Evolutionary conservation across 2,329 filamentous ascomycete genomes (phyloP).

Genomic region (Aspergillus alliaceus): DNA sequence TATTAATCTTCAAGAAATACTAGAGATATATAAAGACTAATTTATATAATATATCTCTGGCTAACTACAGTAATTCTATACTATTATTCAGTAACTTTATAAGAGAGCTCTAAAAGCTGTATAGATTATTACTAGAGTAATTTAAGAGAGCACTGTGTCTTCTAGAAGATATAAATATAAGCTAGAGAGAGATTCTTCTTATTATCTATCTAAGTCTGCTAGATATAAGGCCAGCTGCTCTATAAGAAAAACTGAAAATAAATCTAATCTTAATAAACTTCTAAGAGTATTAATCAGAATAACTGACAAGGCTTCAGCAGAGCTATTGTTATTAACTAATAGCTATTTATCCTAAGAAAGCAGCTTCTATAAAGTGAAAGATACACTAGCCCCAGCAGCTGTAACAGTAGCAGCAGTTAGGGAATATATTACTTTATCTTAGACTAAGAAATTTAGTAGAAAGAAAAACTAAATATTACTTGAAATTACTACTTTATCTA

Average conservation of each 20-base stretch:
- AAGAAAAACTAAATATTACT: neutral
- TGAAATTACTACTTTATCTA: neutral
- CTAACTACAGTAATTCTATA: neutral
- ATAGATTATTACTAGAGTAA: neutral
- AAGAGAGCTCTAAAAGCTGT: neutral
- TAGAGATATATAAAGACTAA: neutral
- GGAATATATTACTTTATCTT: neutral
- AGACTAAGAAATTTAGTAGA: neutral
- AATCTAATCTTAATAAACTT: neutral
- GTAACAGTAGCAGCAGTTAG: neutral
- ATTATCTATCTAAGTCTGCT: neutral
- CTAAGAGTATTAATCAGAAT: neutral
- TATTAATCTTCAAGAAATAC: neutral
- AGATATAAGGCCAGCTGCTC: neutral
- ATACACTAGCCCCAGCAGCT: neutral
- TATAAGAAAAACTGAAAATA: neutral
- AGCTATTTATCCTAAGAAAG: neutral
- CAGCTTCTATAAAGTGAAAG: neutral
- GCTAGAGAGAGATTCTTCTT: neutral
- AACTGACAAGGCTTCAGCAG: neutral
- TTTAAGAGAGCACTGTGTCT: neutral
- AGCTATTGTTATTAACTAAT: neutral
- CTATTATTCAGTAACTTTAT: neutral
- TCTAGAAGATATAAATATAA: neutral
- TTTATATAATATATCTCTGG: neutral